Conservation (phyloP, 495 filamentous ascomycete species). For the Penicillium angulare region DNA sequence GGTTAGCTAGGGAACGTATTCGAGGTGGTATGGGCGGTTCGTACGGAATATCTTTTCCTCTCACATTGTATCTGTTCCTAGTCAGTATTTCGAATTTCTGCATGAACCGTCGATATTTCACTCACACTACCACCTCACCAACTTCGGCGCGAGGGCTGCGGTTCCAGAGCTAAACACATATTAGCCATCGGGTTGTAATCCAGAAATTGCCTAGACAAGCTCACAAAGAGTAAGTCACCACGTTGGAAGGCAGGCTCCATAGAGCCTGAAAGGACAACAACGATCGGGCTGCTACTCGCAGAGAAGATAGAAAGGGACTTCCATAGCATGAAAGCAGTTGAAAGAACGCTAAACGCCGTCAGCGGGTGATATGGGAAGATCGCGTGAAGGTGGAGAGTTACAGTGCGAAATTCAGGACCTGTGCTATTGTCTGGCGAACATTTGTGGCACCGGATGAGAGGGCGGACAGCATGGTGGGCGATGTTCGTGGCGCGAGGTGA, state of each 20-base stretch:
- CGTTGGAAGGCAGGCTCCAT: constrained; percentile 99
- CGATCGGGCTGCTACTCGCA: constrained; percentile 88
- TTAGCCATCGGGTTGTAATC: background rate
- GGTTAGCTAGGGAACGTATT: background rate
- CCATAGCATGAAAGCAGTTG: constrained; percentile 72
- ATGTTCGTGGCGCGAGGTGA: constrained; percentile 1
- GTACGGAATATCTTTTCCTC: constrained; percentile 25
- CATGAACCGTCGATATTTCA: background rate
- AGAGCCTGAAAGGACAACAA: constrained; percentile 88
- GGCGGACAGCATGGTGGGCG: constrained; percentile 66
- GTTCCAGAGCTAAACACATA: constrained; percentile 60
- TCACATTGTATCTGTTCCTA: constrained; percentile 59
- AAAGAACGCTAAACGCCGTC: background rate
- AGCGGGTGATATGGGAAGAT: background rate
- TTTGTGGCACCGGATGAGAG: constrained; percentile 60
- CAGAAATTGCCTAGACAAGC: background rate
- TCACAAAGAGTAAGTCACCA: constrained; percentile 83
- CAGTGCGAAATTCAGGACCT: constrained; percentile 91
- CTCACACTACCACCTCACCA: constrained; percentile 78
- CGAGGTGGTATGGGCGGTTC: background rate
- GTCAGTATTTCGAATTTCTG: background rate
- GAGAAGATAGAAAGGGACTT: constrained; percentile 87
- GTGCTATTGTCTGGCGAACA: constrained; percentile 81
- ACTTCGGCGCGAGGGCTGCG: constrained; percentile 65
- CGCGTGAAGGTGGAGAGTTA: constrained; percentile 72